phyloP scores from a whole-genome alignment of 495 filamentous ascomycete species.

The Letharia columbiana region DNA sequence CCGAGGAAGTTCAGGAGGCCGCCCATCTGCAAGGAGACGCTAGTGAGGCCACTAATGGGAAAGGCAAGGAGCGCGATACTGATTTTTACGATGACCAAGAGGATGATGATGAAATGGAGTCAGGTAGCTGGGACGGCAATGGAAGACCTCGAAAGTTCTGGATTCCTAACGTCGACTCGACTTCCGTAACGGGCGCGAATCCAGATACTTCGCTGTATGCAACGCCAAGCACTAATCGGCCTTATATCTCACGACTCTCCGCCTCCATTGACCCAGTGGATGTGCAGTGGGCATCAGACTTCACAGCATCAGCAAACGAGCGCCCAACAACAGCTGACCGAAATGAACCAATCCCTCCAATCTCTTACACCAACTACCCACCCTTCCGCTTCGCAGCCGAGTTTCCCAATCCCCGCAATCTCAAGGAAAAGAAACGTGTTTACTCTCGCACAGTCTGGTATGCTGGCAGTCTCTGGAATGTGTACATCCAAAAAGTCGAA shows the following conservation, averaged over 20 bases:
- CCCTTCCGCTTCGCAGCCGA: constrained; percentile 53
- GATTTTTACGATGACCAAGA: constrained; percentile 20
- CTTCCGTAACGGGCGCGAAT: constrained; percentile 48
- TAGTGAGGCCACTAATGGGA: constrained; percentile 25
- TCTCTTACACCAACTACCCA: constrained; percentile 47
- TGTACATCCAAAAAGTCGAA: constrained; percentile 54
- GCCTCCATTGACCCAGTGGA: constrained; percentile 41
- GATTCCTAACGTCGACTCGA: constrained; percentile 50
- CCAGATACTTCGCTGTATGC: constrained; percentile 37
- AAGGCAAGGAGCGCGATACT: constrained; percentile 35
- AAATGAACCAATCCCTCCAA: constrained; percentile 28
- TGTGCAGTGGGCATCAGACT: constrained; percentile 43
- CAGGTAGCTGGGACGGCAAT: constrained; percentile 44
- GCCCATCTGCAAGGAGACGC: constrained; percentile 12
- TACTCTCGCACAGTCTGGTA: constrained; percentile 57
- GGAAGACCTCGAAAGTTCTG: constrained; percentile 47
- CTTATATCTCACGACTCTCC: constrained; percentile 33
- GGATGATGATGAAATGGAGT: constrained; percentile 32
- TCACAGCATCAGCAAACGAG: constrained; percentile 34
- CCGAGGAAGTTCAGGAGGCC: constrained; percentile 22
- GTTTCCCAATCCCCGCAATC: constrained; percentile 45
- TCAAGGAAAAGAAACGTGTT: constrained; percentile 54
- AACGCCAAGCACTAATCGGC: constrained; percentile 22
- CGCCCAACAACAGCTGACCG: constrained; percentile 30
- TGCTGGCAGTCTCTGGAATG: constrained; percentile 52